These are phyloP conservation scores for Dioscorea dumetorum DNA, from an alignment of 106 monocot species.

Conservation along the genomic window DNA sequence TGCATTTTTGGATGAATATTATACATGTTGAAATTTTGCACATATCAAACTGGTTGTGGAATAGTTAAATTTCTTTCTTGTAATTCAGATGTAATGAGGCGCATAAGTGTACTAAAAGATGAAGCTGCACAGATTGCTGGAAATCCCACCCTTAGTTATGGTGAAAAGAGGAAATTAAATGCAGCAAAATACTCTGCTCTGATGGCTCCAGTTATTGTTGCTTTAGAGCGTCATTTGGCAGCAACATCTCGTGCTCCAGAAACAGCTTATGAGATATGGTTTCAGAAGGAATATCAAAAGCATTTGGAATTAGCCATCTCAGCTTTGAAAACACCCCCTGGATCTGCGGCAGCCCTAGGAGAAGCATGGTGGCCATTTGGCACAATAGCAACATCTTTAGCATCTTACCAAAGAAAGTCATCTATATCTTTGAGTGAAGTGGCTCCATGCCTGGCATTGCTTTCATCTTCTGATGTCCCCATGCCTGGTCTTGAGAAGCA, in stretches of 20 bases:
- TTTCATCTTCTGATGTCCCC: slow-evolving; percentile 84
- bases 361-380: slow-evolving; percentile 90
- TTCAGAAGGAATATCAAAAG: slow-evolving; percentile 69
- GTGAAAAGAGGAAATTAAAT: slow-evolving; percentile 89
- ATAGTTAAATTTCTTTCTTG: no score
- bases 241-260: slow-evolving; percentile 79
- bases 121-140: slow-evolving; percentile 77
- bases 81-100: slow-evolving; percentile 74
- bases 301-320: slow-evolving; percentile 68
- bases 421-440: slow-evolving; percentile 61
- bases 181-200: slow-evolving; percentile 90
- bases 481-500: slow-evolving; percentile 97
- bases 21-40: no score
- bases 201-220: slow-evolving; percentile 95
- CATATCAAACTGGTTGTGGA: no score
- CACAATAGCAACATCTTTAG: slow-evolving; percentile 75
- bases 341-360: slow-evolving; percentile 42
- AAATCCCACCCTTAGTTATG: slow-evolving; percentile 62
- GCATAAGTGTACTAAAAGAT: slow-evolving; percentile 83
- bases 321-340: slow-evolving; percentile 74
- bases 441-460: slow-evolving; percentile 60
- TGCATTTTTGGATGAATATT: no score
- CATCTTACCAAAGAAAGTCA: slow-evolving; percentile 63
- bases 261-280: slow-evolving; percentile 90
- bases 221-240: slow-evolving; percentile 88